Base-by-base conservation (phyloP, 352 stramenopile genomes). In the Pythium myriotylum region DNA sequence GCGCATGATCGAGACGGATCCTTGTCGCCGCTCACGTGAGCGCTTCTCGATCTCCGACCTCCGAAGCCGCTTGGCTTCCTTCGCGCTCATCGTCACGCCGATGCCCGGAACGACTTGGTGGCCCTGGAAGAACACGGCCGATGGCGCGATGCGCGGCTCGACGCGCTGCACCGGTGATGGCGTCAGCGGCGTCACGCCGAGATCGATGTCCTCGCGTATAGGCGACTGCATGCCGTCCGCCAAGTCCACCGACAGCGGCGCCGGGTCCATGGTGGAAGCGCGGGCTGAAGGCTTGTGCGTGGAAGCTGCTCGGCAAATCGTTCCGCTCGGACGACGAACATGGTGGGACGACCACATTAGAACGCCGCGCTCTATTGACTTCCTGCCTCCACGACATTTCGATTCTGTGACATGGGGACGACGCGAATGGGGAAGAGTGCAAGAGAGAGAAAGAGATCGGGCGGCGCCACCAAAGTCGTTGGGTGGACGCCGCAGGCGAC, bases 31-130 rank as follows among this genome's bases (percentile, higher is more conserved):
- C 57, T 86, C 68, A 7, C 80, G 73, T 19, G 80, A 89, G 40
- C 77, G 73, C 52, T 75, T 74, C 62, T 89, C 80, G 50, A 89
- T 87, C 72, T 87, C 80, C 20, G 76, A 83, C 19, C 80, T 67
- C 2, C 74, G 57, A 5, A 75, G 71, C 17, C 80, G 80, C 58
- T 77, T 69, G 43, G 42, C 51, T 33, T 59, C 53, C 29, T 64
- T 63, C 32, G 55, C 24, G 23, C 39, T 58, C 32, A 45, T 29
- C 45, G 62, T 62, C 50, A 59, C 20, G 23, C 56, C 57, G 43
- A 71, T 66, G 24, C 55, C 63, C 20, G 63, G 50, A 22, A 66
- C 57, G 22, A 66, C 41, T 17, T 56, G 37, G 27, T 32, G 33
- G 32, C 20, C 16, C 5, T 22, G 19, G 20, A 48, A 53, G 20